Evolutionary conservation across 441 rosid species (phyloP).

Genomic region (Pelargonium australe): DNA sequence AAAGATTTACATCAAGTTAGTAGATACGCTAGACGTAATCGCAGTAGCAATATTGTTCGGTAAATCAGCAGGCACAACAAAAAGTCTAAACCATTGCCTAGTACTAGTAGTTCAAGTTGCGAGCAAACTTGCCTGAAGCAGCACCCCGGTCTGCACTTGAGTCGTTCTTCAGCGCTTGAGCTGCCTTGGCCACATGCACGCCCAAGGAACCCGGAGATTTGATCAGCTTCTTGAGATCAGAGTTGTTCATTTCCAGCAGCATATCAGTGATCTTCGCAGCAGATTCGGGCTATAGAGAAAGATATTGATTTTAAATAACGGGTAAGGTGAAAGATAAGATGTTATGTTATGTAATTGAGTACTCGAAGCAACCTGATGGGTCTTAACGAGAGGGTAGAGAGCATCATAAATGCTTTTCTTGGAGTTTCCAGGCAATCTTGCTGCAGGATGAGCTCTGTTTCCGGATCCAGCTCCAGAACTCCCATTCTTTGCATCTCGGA

Average conservation of each 20-base stretch:
- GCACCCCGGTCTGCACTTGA: slow-evolving; percentile 8
- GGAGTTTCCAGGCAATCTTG: slow-evolving; percentile 9
- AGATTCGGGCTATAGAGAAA: slow-evolving; percentile 20
- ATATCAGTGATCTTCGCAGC: slow-evolving; percentile 17
- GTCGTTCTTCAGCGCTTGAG: slow-evolving; percentile 23
- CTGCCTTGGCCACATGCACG: slow-evolving; percentile 17
- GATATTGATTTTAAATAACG: slow-evolving; percentile 12
- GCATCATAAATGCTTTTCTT: slow-evolving; percentile 12
- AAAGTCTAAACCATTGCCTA: background rate
- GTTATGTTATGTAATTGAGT: background rate
- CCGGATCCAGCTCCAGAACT: slow-evolving; percentile 12
- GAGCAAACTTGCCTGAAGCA: slow-evolving; percentile 19
- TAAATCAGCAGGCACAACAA: slow-evolving; percentile 6
- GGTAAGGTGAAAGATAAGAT: slow-evolving; percentile 4
- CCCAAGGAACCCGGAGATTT: slow-evolving; percentile 19
- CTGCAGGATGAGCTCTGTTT: slow-evolving; percentile 6
- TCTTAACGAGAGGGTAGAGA: slow-evolving; percentile 19
- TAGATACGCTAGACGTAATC: background rate
- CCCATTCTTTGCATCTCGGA: slow-evolving; percentile 16
- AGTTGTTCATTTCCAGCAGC: slow-evolving; percentile 23
- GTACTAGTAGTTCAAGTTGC: slow-evolving; percentile 19
- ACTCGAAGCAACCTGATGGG: slow-evolving; percentile 12
- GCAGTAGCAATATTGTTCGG: background rate
- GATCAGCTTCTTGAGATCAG: slow-evolving; percentile 17
- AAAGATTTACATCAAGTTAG: slow-evolving; percentile 4